Evolutionary conservation across 805 yeast genomes (phyloP).

Genomic region (Monosporozyma servazzii): DNA sequence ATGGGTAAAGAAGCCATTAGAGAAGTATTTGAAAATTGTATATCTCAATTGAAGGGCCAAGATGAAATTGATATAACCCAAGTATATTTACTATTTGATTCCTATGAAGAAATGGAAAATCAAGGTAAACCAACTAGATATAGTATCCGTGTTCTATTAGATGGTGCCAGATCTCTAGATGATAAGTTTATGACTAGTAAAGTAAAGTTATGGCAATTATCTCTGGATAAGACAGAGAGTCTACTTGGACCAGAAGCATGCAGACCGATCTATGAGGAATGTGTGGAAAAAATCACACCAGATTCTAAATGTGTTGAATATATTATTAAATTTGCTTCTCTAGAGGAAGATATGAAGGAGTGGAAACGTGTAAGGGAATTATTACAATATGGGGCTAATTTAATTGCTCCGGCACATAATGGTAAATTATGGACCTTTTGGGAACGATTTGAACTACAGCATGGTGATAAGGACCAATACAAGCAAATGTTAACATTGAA

Average conservation of each 20-base stretch:
- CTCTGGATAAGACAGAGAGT: slow-evolving; percentile 34
- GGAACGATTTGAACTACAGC: slow-evolving; percentile 62
- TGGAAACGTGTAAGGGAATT: slow-evolving; percentile 54
- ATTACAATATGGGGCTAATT: slow-evolving; percentile 43
- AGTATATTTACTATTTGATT: slow-evolving; percentile 46
- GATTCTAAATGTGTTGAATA: slow-evolving; percentile 35
- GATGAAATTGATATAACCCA: slow-evolving; percentile 34
- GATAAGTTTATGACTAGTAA: slow-evolving; percentile 16
- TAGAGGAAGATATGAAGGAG: slow-evolving; percentile 49
- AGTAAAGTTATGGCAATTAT: slow-evolving; percentile 36
- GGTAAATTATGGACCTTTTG: slow-evolving; percentile 52
- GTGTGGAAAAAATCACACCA: slow-evolving; percentile 38
- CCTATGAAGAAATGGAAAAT: slow-evolving; percentile 45
- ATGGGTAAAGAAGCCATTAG: slow-evolving; percentile 47
- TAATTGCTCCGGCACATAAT: slow-evolving; percentile 30
- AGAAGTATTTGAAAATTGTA: slow-evolving; percentile 64
- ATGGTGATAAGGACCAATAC: slow-evolving; percentile 64
- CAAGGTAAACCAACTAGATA: slow-evolving; percentile 39
- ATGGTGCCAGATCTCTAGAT: slow-evolving; percentile 29
- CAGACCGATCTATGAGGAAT: slow-evolving; percentile 43
- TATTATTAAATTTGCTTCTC: slow-evolving; percentile 43
- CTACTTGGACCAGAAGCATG: slow-evolving; percentile 36
- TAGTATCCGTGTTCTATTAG: slow-evolving; percentile 40
- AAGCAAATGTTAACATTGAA: slow-evolving; percentile 64
- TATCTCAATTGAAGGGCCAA: slow-evolving; percentile 40